Base-by-base conservation (phyloP, 768 basidiomycete genomes). In the Hortiboletus campestris region DNA sequence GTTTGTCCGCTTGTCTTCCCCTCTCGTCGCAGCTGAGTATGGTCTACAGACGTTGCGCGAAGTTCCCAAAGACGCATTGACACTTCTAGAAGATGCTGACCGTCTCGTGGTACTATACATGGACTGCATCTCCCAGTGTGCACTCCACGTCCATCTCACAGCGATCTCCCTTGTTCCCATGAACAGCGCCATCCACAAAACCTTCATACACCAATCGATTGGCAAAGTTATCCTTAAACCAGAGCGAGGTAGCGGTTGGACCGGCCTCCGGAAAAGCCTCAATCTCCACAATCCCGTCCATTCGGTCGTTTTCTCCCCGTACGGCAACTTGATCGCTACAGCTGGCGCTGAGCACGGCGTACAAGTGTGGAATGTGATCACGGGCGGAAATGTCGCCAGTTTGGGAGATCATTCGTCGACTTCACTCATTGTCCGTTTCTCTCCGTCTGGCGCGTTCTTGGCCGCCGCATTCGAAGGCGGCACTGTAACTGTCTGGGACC, bases 351-450 rank as follows among this genome's bases (percentile, higher is more conserved):
- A 46, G 22, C 49, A 68, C 3, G 59, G 61, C 2, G 64, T 67
- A 25, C 67, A 63, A 25, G n/a, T 67, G 13, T 67, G 66, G 66
- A 61, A 59, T 2, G 39, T 49, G 2, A 31, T 61, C 36, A 66
- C 65, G 0, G 65, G 65, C 6, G 45, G 45, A 22, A 66, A 66
- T 17, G 10, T 66, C 0, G 65, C 65, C 2, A 64, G 57, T 34
- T 36, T 66, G 16, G 65, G 65, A 20, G 53, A 58, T 35, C 38
- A 9, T 29, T 41, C 46, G 9, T 60, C 54, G 0, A 50, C 55
- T 4, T 49, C 65, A 11, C 12, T 56, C 0, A 14, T 66, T 4
- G 65, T 61, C n/a, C 39, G 56, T 5, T 66, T 67, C 45, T 63
- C 65, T 4, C 49, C 52, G 11, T 67, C 62, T 6, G 65, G 65